phyloP scores from a whole-genome alignment of 2,329 filamentous ascomycete species.

The Colletotrichum camelliae region DNA sequence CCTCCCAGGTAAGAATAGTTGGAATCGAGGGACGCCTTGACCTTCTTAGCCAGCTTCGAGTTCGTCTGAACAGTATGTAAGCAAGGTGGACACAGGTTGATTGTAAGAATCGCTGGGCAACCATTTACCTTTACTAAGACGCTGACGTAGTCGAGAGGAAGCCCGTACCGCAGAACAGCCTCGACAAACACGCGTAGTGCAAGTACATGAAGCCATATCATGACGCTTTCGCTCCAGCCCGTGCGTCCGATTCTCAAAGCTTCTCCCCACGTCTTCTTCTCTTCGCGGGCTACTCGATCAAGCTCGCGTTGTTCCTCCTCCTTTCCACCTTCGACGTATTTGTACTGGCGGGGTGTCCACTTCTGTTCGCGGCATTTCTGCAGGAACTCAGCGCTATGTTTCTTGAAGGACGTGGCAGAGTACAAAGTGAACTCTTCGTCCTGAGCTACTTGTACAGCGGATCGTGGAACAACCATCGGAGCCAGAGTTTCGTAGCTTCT shows the following conservation, averaged over 20 bases:
- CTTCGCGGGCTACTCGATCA: conserved; percentile 80
- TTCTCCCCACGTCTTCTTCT: conserved; percentile 92
- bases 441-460: conserved; percentile 77
- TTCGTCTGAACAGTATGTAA: conserved; percentile 67
- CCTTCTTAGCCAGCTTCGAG: conserved; percentile 80
- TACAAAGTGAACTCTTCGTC: conserved; percentile 92
- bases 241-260: conserved; percentile 84
- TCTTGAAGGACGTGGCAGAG: conserved; percentile 92
- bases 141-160: conserved; percentile 89
- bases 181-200: conserved; percentile 95
- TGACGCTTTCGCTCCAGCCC: conserved; percentile 95
- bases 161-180: conserved; percentile 93
- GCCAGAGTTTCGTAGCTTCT: conserved; percentile 87
- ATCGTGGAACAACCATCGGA: conserved; percentile 93
- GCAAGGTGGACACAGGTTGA: not conserved
- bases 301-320: conserved; percentile 91
- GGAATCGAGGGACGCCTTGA: conserved; percentile 78
- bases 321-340: conserved; percentile 86
- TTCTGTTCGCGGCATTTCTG: conserved; percentile 92
- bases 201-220: conserved; percentile 94
- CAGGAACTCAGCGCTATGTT: conserved; percentile 83
- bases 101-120: not conserved
- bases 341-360: conserved; percentile 95
- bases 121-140: conserved; percentile 79
- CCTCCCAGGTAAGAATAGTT: conserved; percentile 92